Conservation (phyloP, 805 yeast genomes). For the Myxozyma lipomycoides region DNA sequence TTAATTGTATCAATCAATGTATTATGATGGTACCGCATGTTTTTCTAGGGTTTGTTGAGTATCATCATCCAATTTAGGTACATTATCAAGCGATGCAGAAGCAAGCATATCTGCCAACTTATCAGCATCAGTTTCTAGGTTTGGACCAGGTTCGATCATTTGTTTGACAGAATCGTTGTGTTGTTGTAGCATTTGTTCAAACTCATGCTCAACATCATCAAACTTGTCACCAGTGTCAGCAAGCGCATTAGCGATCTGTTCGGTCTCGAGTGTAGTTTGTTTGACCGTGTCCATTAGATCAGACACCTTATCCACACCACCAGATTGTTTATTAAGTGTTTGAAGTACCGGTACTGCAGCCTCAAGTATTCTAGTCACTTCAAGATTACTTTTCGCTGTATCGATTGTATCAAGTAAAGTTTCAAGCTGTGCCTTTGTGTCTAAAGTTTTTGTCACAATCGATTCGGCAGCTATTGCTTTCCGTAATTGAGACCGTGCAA, state of each 20-base stretch:
- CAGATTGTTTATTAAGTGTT: constrained; percentile 41
- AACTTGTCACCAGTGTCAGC: not conserved
- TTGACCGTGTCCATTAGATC: constrained; percentile 42
- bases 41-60: not conserved
- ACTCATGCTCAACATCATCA: not conserved
- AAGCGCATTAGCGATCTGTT: constrained; percentile 34
- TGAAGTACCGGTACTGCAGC: constrained; percentile 49
- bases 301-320: constrained; percentile 45
- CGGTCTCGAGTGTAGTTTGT: constrained; percentile 40
- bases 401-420: constrained; percentile 11
- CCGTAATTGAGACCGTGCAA: constrained; percentile 15
- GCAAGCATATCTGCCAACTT: not conserved
- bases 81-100: not conserved
- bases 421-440: constrained; percentile 13
- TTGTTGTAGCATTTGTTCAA: not conserved
- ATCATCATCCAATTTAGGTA: too few species aligned
- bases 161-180: not conserved
- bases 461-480: constrained; percentile 12
- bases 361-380: constrained; percentile 32
- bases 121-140: not conserved
- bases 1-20: not conserved
- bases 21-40: not conserved
- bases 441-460: constrained; percentile 1
- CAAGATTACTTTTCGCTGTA: constrained; percentile 16
- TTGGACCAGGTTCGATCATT: not conserved